Conservation (phyloP, 768 basidiomycete genomes). For the Russula olivacea region DNA sequence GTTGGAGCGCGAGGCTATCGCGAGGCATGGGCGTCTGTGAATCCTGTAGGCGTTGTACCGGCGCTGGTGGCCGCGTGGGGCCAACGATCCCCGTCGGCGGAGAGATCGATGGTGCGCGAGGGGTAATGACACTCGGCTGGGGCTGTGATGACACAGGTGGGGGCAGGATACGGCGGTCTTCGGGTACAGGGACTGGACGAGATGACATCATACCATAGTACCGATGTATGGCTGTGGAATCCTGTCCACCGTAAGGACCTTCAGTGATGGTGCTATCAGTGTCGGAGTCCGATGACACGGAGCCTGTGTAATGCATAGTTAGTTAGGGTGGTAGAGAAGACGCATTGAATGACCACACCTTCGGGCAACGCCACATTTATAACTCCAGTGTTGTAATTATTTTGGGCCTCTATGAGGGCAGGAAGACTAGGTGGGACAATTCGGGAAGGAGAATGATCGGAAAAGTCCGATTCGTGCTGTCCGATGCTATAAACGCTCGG, state of each 20-base stretch:
- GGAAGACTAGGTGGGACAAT: conserved; percentile 23
- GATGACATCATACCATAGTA: conserved; percentile 23
- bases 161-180: conserved; percentile 22
- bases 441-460: conserved; percentile 17
- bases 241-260: conserved; percentile 20
- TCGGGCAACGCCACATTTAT: conserved; percentile 21
- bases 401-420: conserved; percentile 24
- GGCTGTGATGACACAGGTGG: conserved; percentile 15
- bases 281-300: conserved; percentile 25
- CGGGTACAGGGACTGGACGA: conserved; percentile 11
- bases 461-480: conserved; percentile 2
- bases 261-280: conserved; percentile 25
- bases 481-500: conserved; percentile 11
- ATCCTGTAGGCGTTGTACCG: conserved; percentile 13
- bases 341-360: conserved; percentile 10
- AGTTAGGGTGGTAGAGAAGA: neutral
- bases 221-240: conserved; percentile 12
- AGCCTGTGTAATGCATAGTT: conserved; percentile 8
- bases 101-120: conserved; percentile 12
- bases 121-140: conserved; percentile 6
- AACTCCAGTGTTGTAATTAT: conserved; percentile 18
- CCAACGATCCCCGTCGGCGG: conserved; percentile 4
- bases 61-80: conserved; percentile 6
- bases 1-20: conserved; percentile 19
- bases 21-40: conserved; percentile 20